Percentiles rank a stretch among this genome's conserved stretches.
phyloP scores from a whole-genome alignment of 352 stramenopile genomes.

The Sclerospora graminicola region DNA sequence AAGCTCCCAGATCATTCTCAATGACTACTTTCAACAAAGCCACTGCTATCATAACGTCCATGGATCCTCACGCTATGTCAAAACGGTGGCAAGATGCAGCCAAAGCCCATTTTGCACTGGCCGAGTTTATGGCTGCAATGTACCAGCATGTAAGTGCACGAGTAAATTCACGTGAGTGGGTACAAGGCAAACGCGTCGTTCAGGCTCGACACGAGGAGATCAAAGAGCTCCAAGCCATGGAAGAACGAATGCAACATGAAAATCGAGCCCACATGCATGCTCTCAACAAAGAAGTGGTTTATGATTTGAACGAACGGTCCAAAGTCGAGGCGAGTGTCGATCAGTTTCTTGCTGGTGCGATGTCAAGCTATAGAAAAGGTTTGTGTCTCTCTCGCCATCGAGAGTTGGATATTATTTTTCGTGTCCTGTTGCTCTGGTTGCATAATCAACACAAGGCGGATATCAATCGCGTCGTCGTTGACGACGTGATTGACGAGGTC shows the following conservation, averaged over 20 bases:
- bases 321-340: too few species aligned
- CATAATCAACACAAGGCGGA: too few species aligned
- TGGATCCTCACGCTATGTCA: constrained; percentile 25
- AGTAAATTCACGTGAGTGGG: too few species aligned
- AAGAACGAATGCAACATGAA: constrained; percentile 34
- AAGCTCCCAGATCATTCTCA: constrained; percentile 85
- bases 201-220: constrained; percentile 56
- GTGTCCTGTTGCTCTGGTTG: constrained; percentile 87
- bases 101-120: constrained; percentile 80
- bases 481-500: constrained; percentile 65
- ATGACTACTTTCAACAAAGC: constrained; percentile 83
- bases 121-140: too few species aligned
- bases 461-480: too few species aligned
- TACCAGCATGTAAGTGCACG: too few species aligned
- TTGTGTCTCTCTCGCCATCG: constrained; percentile 39
- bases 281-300: constrained; percentile 81
- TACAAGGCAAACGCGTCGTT: too few species aligned
- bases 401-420: constrained; percentile 88
- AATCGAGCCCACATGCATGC: too few species aligned
- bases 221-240: constrained; percentile 47
- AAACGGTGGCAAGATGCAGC: constrained; percentile 41
- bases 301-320: constrained; percentile 82
- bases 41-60: constrained; percentile 41
- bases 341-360: too few species aligned
- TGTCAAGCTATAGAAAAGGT: constrained; percentile 79